Evolutionary conservation across 352 stramenopile species (phyloP).

Genomic region (Salisapilia sapeloensis): DNA sequence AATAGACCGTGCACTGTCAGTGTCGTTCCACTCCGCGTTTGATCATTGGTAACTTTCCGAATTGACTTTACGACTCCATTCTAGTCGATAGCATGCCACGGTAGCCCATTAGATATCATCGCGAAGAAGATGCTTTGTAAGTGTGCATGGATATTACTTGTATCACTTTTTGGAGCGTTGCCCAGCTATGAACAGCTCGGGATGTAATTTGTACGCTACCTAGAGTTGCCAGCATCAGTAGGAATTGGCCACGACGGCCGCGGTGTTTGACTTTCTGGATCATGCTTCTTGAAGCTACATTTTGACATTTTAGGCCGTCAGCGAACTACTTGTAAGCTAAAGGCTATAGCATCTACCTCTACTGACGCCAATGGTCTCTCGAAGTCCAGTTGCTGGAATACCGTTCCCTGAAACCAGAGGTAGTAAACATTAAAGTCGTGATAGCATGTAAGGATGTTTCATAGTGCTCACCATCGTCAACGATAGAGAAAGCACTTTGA

Average conservation of each 20-base stretch:
- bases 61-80: constrained; percentile 39
- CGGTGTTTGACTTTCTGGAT: constrained; percentile 6
- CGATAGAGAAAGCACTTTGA: constrained; percentile 28
- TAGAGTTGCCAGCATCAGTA: constrained; percentile 23
- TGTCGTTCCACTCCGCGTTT: constrained; percentile 20
- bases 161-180: constrained; percentile 47
- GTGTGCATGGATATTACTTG: constrained; percentile 10
- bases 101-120: background rate
- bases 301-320: background rate
- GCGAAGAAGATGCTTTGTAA: background rate
- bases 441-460: background rate
- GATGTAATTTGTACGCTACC: constrained; percentile 47
- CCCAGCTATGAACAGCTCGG: constrained; percentile 27
- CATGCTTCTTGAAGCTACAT: constrained; percentile 11
- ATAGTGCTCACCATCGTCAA: constrained; percentile 49
- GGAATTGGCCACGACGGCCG: constrained; percentile 26
- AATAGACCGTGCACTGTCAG: constrained; percentile 41
- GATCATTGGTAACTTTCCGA: constrained; percentile 14
- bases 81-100: constrained; percentile 7
- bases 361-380: constrained; percentile 22
- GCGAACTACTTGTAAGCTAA: background rate
- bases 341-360: constrained; percentile 8
- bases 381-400: constrained; percentile 29
- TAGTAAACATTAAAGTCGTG: background rate
- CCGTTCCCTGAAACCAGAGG: constrained; percentile 24